Percentiles rank a stretch among this genome's conserved stretches.
Conservation (phyloP, 306 rosid genomes). For the Dalbergia cochinchinensis region DNA sequence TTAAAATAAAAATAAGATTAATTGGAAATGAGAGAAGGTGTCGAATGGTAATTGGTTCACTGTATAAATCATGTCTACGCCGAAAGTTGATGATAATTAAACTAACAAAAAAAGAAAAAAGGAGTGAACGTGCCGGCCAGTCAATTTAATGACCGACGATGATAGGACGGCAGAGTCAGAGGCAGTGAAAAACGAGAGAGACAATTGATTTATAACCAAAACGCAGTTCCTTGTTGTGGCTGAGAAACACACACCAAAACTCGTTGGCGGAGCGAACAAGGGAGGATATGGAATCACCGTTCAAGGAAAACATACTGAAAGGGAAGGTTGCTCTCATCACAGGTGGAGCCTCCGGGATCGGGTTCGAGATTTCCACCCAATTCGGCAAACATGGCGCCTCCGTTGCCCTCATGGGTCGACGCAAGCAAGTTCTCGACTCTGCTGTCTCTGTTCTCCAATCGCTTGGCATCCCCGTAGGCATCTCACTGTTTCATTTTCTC, state of each 20-base stretch:
- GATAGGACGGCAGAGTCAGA: too few species aligned
- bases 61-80: too few species aligned
- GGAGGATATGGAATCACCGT: slow-evolving; percentile 60
- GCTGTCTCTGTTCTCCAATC: slow-evolving; percentile 78
- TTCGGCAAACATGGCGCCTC: slow-evolving; percentile 94
- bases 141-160: too few species aligned
- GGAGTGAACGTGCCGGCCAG: too few species aligned
- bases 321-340: slow-evolving; percentile 90
- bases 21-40: too few species aligned
- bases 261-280: not conserved
- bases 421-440: slow-evolving; percentile 72
- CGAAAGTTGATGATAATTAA: too few species aligned
- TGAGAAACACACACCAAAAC: not conserved
- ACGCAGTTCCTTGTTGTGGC: too few species aligned
- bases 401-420: slow-evolving; percentile 89
- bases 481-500: not conserved
- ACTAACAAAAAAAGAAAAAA: too few species aligned
- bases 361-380: slow-evolving; percentile 77
- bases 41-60: too few species aligned
- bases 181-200: too few species aligned
- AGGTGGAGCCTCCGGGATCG: slow-evolving; percentile 96
- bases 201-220: too few species aligned
- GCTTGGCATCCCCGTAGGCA: slow-evolving; percentile 65
- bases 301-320: slow-evolving; percentile 61
- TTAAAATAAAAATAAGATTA: too few species aligned